Conservation (phyloP, 768 basidiomycete genomes). For the Tephrocybe sp. region DNA sequence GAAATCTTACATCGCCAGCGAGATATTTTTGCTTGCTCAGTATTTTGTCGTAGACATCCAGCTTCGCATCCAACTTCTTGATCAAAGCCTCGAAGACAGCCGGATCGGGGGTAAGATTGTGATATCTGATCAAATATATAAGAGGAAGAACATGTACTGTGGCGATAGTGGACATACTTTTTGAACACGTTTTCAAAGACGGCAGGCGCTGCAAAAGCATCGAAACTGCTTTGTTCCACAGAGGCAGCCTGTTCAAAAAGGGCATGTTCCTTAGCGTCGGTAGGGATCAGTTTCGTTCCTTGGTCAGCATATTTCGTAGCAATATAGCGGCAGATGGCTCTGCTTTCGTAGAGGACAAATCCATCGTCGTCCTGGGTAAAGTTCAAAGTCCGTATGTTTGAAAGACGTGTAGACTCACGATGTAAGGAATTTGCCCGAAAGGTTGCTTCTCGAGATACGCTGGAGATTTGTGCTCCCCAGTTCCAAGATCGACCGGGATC, state of each 20-base stretch:
- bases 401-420: conserved; percentile 24
- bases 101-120: conserved; percentile 48
- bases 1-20: conserved; percentile 56
- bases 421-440: conserved; percentile 41
- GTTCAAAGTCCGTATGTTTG: conserved; percentile 9
- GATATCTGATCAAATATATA: no score
- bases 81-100: conserved; percentile 29
- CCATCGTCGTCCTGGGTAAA: conserved; percentile 19
- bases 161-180: no score
- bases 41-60: conserved; percentile 56
- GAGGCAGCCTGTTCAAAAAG: background rate
- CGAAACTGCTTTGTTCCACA: background rate
- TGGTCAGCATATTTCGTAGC: no score
- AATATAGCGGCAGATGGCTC: conserved; percentile 54
- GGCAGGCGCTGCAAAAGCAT: no score
- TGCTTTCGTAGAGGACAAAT: conserved; percentile 35
- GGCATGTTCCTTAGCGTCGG: conserved; percentile 44
- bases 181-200: no score
- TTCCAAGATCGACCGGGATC: conserved; percentile 35
- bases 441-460: conserved; percentile 43
- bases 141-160: no score
- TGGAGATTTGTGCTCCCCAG: conserved; percentile 38
- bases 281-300: conserved; percentile 54
- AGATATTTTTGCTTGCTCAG: conserved; percentile 56
- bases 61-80: conserved; percentile 33